Evolutionary conservation across 78 protist species (phyloP).

Genomic region (Dictyostelium brefeldianum): DNA sequence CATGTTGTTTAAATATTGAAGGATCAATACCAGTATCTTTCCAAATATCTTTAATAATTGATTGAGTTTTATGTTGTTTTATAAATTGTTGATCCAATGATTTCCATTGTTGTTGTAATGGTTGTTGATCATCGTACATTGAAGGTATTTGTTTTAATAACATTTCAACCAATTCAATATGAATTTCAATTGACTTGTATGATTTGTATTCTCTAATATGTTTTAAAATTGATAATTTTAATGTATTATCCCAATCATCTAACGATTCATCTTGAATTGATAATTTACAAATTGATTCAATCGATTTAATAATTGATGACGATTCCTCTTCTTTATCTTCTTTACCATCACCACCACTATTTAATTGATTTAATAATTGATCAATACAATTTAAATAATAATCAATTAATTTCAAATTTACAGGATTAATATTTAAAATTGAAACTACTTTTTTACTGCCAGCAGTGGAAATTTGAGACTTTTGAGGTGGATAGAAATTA

Average conservation of each 20-base stretch:
- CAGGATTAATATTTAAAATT: not conserved
- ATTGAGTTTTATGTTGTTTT: constrained; percentile 45
- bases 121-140: not conserved
- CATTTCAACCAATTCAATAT: constrained; percentile 24
- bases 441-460: not conserved
- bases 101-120: not conserved
- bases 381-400: not conserved
- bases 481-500: constrained; percentile 16
- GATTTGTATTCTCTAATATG: not conserved
- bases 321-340: too few species aligned
- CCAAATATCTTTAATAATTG: constrained; percentile 67
- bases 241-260: not conserved
- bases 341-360: not conserved
- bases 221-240: not conserved
- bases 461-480: not conserved
- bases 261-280: constrained; percentile 18
- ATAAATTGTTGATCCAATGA: not conserved
- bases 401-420: not conserved
- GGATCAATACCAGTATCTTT: not conserved
- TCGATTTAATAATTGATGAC: not conserved
- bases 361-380: not conserved
- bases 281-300: not conserved
- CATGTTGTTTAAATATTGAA: not conserved
- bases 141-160: not conserved
- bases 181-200: not conserved